phyloP scores from a whole-genome alignment of 2,329 filamentous ascomycete species.

The Claviceps humidiphila region DNA sequence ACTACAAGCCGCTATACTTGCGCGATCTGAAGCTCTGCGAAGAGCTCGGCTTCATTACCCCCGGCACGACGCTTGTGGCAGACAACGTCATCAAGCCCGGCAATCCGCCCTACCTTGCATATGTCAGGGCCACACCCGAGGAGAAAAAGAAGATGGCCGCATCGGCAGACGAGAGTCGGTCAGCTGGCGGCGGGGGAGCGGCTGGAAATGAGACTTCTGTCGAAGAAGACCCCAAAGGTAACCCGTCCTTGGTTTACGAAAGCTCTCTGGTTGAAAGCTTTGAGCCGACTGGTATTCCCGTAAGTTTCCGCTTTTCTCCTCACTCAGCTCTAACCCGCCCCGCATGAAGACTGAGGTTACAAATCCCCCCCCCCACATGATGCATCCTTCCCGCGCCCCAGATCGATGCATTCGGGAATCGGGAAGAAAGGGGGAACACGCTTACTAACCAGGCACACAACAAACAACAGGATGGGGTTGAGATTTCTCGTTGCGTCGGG shows the following conservation, averaged over 20 bases:
- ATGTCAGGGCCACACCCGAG: slow-evolving; percentile 50
- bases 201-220: too few species aligned
- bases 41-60: slow-evolving; percentile 48
- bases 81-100: slow-evolving; percentile 62
- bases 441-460: neutral
- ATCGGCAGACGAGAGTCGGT: slow-evolving; percentile 16
- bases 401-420: neutral
- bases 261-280: slow-evolving; percentile 51
- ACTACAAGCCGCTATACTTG: slow-evolving; percentile 65
- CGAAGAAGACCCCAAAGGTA: slow-evolving; percentile 29
- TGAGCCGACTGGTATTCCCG: slow-evolving; percentile 53
- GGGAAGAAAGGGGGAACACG: too few species aligned
- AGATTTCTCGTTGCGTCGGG: slow-evolving; percentile 42
- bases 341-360: too few species aligned
- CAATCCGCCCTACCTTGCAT: slow-evolving; percentile 57
- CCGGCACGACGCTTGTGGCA: slow-evolving; percentile 50
- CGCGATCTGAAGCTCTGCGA: slow-evolving; percentile 67
- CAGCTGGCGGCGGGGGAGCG: neutral
- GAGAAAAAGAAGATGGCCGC: slow-evolving; percentile 51
- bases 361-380: neutral
- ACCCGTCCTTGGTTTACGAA: slow-evolving; percentile 53
- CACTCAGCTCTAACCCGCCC: too few species aligned
- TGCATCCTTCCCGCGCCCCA: neutral
- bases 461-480: slow-evolving; percentile 44
- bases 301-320: slow-evolving; percentile 23